These are phyloP conservation scores for Erysimum cheiri DNA, from an alignment of 441 rosid genomes.

Conservation along the genomic window DNA sequence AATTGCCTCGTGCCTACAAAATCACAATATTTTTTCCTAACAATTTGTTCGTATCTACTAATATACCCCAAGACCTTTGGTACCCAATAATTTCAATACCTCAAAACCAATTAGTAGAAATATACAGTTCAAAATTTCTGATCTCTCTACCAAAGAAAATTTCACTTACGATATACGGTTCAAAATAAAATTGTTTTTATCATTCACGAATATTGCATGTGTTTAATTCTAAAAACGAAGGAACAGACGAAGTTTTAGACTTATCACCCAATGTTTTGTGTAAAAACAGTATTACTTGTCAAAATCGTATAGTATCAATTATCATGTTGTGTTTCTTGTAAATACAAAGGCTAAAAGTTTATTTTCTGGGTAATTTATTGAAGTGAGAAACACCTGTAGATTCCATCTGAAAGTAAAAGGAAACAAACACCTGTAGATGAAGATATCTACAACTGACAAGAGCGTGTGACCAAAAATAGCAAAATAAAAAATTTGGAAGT, in stretches of 20 bases:
- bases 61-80: conserved; percentile 10
- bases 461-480: conserved; percentile 38
- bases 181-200: neutral
- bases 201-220: conserved; percentile 10
- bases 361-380: neutral
- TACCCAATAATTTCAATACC: conserved; percentile 25
- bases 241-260: neutral
- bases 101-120: conserved; percentile 5
- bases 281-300: neutral
- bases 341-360: neutral
- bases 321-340: neutral
- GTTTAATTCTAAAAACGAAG: conserved; percentile 1
- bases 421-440: conserved; percentile 35
- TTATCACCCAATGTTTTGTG: neutral
- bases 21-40: conserved; percentile 21
- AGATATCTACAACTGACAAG: conserved; percentile 42
- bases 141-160: neutral
- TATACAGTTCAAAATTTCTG: neutral
- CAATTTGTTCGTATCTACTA: conserved; percentile 36
- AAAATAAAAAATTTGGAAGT: neutral
- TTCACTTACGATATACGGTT: too few species aligned
- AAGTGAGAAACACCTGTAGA: conserved; percentile 33
- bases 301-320: conserved; percentile 9
- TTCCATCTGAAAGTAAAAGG: conserved; percentile 39
- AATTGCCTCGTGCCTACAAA: conserved; percentile 46